These are phyloP conservation scores for Lactifluus piperatus DNA, from an alignment of 768 basidiomycete genomes.

Conservation along the genomic window DNA sequence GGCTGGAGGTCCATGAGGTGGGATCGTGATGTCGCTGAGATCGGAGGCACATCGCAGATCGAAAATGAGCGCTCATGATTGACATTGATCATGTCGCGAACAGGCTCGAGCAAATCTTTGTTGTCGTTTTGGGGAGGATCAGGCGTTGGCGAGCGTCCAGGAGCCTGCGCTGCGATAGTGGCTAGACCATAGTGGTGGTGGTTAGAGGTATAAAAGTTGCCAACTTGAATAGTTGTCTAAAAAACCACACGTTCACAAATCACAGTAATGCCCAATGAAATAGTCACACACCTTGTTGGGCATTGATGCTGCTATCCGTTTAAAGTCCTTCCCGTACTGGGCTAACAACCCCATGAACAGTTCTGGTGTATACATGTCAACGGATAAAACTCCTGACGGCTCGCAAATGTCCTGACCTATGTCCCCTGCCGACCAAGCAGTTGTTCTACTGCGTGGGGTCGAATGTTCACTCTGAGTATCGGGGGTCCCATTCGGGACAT, in stretches of 20 bases:
- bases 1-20: conserved; percentile 11
- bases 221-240: conserved; percentile 50
- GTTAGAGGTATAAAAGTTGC: conserved; percentile 42
- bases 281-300: conserved; percentile 45
- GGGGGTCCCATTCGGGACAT: background rate
- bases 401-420: conserved; percentile 37
- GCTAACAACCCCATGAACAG: conserved; percentile 47
- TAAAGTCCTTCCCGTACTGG: conserved; percentile 59
- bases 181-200: conserved; percentile 34
- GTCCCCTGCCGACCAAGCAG: conserved; percentile 58
- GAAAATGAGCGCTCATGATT: conserved; percentile 6
- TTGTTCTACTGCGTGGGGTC: background rate
- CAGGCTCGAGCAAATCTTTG: conserved; percentile 19
- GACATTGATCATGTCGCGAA: background rate
- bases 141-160: conserved; percentile 26
- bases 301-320: conserved; percentile 60
- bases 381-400: conserved; percentile 12
- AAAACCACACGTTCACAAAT: background rate
- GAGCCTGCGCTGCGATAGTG: conserved; percentile 5
- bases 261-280: background rate
- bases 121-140: conserved; percentile 17
- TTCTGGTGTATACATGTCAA: conserved; percentile 25
- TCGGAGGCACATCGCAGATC: conserved; percentile 8
- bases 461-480: background rate
- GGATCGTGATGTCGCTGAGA: conserved; percentile 15